Percentiles rank a stretch among this genome's conserved stretches.
These are phyloP conservation scores for Teratosphaeria viscida DNA, from an alignment of 2,329 filamentous ascomycete species.

Conservation along the genomic window DNA sequence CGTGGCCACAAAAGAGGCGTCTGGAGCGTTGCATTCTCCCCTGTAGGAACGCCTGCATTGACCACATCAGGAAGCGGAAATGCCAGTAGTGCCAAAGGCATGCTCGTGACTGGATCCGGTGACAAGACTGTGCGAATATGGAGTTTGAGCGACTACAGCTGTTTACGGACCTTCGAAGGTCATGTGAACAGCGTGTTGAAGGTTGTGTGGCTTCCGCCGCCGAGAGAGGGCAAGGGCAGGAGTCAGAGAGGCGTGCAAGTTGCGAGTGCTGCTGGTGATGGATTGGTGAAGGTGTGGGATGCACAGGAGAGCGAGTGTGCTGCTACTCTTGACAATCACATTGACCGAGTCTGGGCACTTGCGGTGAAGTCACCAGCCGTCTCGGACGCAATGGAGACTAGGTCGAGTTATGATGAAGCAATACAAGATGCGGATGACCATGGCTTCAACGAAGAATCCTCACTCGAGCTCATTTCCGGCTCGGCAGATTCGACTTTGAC, in stretches of 20 bases:
- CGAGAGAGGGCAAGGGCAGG: slow-evolving; percentile 24
- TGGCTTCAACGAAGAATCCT: slow-evolving; percentile 16
- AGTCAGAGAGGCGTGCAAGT: slow-evolving; percentile 56
- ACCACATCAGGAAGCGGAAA: slow-evolving; percentile 52
- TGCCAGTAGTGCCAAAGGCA: slow-evolving; percentile 62
- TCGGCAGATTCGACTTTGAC: slow-evolving; percentile 87
- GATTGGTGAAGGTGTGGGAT: slow-evolving; percentile 94
- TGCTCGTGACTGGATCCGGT: slow-evolving; percentile 81
- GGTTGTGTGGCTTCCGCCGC: slow-evolving; percentile 68
- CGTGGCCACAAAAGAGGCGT: slow-evolving; percentile 89
- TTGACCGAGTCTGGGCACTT: slow-evolving; percentile 88
- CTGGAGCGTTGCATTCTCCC: slow-evolving; percentile 89
- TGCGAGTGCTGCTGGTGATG: slow-evolving; percentile 83
- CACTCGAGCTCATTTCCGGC: slow-evolving; percentile 71
- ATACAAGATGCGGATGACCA: slow-evolving; percentile 9
- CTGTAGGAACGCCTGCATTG: slow-evolving; percentile 62
- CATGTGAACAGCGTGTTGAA: slow-evolving; percentile 94
- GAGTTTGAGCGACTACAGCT: slow-evolving; percentile 86
- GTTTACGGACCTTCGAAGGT: slow-evolving; percentile 86
- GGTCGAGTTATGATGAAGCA: slow-evolving; percentile 20
- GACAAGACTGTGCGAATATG: slow-evolving; percentile 95
- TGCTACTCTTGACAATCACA: slow-evolving; percentile 90
- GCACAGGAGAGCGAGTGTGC: slow-evolving; percentile 73
- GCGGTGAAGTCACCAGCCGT: slow-evolving; percentile 51
- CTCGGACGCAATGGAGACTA: slow-evolving; percentile 6